Percentiles rank a stretch among this genome's conserved stretches.
Evolutionary conservation across 2,329 filamentous ascomycete species (phyloP).

Genomic region (Diaporthe citriasiana): DNA sequence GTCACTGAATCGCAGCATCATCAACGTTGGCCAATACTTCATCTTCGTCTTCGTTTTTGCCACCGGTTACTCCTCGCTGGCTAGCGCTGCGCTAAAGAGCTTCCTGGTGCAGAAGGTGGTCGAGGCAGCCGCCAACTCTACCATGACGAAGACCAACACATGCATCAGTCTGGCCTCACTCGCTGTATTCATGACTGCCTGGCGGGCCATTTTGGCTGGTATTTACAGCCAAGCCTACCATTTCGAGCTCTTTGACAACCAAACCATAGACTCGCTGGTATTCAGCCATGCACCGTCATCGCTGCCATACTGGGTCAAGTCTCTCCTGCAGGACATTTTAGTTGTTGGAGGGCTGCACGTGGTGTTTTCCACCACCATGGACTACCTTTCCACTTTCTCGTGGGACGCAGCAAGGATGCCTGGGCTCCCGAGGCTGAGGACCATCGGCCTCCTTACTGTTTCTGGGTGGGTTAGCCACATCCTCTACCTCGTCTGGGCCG

Average conservation of each 20-base stretch:
- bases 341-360: background rate
- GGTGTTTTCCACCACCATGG: background rate
- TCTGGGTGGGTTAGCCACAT: slow-evolving; percentile 23
- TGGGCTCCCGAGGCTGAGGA: slow-evolving; percentile 1
- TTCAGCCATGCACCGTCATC: background rate
- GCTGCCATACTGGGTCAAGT: slow-evolving; percentile 14
- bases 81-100: background rate
- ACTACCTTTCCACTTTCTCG: background rate
- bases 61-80: background rate
- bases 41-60: background rate
- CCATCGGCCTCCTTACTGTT: background rate
- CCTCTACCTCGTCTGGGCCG: background rate
- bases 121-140: background rate
- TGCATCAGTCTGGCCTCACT: background rate
- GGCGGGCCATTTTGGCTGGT: background rate
- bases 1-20: background rate
- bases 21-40: slow-evolving; percentile 17
- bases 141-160: background rate
- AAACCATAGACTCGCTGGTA: background rate
- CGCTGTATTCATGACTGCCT: background rate
- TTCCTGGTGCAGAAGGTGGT: slow-evolving; percentile 13
- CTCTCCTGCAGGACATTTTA: background rate
- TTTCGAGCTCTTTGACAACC: background rate
- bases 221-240: background rate
- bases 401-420: background rate